Evolutionary conservation across 2,329 filamentous ascomycete genomes (phyloP).

Genomic region (Cordyceps farinosa): DNA sequence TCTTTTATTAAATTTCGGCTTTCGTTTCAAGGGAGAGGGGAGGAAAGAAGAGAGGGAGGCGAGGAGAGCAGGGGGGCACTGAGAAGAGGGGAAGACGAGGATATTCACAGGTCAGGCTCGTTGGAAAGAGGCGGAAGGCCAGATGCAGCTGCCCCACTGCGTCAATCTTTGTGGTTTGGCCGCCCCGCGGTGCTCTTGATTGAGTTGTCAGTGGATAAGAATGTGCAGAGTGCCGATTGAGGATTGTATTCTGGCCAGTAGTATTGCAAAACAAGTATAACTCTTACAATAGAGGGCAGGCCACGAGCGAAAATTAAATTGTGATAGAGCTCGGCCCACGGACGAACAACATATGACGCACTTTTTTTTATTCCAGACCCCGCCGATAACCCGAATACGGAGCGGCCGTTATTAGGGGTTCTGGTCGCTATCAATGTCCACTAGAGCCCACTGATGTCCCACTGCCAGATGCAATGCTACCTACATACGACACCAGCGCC

Average conservation of each 20-base stretch:
- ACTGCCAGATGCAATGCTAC: neutral
- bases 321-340: neutral
- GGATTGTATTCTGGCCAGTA: no score
- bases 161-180: neutral
- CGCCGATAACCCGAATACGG: neutral
- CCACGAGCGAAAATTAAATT: neutral
- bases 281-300: neutral
- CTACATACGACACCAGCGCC: neutral
- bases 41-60: neutral
- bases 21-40: neutral
- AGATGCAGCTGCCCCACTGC: conserved; percentile 5
- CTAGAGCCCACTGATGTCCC: neutral
- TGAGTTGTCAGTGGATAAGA: neutral
- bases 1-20: neutral
- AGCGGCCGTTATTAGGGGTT: neutral
- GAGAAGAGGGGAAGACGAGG: conserved; percentile 15
- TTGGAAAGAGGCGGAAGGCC: conserved; percentile 7
- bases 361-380: neutral
- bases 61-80: neutral
- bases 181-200: neutral
- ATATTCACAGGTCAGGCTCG: conserved; percentile 5
- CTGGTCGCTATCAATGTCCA: neutral
- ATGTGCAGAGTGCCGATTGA: neutral
- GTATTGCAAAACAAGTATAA: neutral
- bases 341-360: neutral